Conservation (phyloP, 768 basidiomycete genomes). For the Coprinopsis cinerea region DNA sequence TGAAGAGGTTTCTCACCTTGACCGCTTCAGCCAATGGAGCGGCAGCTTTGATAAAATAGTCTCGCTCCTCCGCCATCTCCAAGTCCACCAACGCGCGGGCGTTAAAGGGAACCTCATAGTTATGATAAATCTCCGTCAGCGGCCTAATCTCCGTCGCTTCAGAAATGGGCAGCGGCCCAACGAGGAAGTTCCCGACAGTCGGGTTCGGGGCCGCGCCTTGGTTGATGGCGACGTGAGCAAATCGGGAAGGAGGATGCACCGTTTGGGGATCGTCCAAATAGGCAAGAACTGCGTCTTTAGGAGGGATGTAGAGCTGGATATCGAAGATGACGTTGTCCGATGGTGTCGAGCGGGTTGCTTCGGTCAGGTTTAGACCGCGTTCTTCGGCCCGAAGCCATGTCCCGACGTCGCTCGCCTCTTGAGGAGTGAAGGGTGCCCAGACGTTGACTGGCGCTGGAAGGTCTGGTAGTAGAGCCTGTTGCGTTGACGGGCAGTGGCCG, state of each 20-base stretch:
- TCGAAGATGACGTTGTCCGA: constrained; percentile 47
- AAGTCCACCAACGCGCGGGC: constrained; percentile 33
- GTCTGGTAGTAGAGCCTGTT: no score
- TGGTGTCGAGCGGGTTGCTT: constrained; percentile 13
- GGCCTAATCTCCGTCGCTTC: constrained; percentile 32
- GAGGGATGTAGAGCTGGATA: constrained; percentile 45
- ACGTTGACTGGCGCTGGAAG: constrained; percentile 42
- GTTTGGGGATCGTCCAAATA: constrained; percentile 34
- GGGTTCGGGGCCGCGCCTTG: constrained; percentile 38
- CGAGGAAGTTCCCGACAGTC: constrained; percentile 44
- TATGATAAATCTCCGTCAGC: constrained; percentile 47
- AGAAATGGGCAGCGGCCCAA: constrained; percentile 51
- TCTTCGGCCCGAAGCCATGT: constrained; percentile 40
- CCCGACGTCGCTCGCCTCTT: constrained; percentile 37
- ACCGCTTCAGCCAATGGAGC: constrained; percentile 36
- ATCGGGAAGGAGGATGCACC: constrained; percentile 26
- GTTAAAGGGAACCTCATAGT: constrained; percentile 47
- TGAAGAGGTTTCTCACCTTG: constrained; percentile 24
- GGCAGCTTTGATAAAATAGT: constrained; percentile 25
- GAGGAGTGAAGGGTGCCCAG: constrained; percentile 45
- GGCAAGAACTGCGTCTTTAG: constrained; percentile 40
- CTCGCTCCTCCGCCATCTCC: constrained; percentile 23
- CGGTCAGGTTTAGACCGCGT: constrained; percentile 44
- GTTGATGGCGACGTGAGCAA: constrained; percentile 44
- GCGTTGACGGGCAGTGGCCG: background rate